phyloP scores from a whole-genome alignment of 345 rosid species.

The Pelargonium nanum region DNA sequence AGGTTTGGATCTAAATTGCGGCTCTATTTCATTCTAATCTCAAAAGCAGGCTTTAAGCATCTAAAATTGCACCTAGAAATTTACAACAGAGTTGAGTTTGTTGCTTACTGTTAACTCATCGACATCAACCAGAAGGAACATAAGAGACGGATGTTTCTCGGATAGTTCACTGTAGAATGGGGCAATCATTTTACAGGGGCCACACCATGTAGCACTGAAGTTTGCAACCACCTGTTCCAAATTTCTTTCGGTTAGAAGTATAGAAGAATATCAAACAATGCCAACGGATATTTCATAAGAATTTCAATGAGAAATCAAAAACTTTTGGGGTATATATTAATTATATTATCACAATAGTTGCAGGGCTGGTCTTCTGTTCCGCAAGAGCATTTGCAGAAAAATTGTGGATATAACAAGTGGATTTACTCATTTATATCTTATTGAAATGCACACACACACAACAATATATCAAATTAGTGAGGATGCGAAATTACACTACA shows the following conservation, averaged over 20 bases:
- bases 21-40: too few relatives aligned
- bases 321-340: neutral
- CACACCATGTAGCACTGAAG: conserved; percentile 89
- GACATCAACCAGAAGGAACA: conserved; percentile 70
- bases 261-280: neutral
- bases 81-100: too few relatives aligned
- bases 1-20: too few relatives aligned
- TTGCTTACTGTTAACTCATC: conserved; percentile 70
- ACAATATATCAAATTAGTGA: too few relatives aligned
- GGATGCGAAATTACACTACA: too few relatives aligned
- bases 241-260: neutral
- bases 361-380: too few relatives aligned
- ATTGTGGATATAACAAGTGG: neutral
- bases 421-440: neutral
- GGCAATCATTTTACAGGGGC: conserved; percentile 69
- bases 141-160: conserved; percentile 50
- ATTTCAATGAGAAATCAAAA: neutral
- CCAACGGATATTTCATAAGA: neutral
- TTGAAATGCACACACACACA: too few relatives aligned
- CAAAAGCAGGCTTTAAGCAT: too few relatives aligned
- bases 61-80: too few relatives aligned
- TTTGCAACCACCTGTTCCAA: conserved; percentile 55
- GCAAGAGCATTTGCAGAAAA: too few relatives aligned
- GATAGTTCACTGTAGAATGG: conserved; percentile 58
- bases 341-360: too few relatives aligned